Percentiles rank a stretch among this genome's conserved stretches.
phyloP scores from a whole-genome alignment of 768 basidiomycete genomes.

The Leccinum subgranulosum region DNA sequence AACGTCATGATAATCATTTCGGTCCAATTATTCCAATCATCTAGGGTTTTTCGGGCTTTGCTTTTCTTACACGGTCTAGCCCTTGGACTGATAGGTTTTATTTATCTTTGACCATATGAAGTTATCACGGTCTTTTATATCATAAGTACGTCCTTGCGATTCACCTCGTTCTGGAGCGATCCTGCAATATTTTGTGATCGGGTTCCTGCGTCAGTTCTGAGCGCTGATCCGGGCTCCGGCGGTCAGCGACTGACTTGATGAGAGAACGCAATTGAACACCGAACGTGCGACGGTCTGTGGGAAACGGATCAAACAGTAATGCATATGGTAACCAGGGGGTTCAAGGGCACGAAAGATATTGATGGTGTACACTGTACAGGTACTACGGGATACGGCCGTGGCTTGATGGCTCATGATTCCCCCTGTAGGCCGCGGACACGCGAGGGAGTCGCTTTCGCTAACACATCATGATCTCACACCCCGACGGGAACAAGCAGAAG shows the following conservation, averaged over 20 bases:
- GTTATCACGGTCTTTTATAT: not conserved
- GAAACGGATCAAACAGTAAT: not conserved
- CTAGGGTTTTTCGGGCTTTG: not conserved
- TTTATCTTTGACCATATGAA: not conserved
- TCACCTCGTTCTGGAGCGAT: not conserved
- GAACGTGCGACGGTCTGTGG: not conserved
- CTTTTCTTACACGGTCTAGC: not conserved
- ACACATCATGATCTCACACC: too few relatives aligned
- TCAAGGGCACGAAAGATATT: not conserved
- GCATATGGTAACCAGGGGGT: not conserved
- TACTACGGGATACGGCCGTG: not conserved
- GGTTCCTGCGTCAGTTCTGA: not conserved
- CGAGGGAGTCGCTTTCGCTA: too few relatives aligned
- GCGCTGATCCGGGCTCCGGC: slow-evolving; percentile 6
- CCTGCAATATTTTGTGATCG: not conserved
- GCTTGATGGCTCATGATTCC: not conserved
- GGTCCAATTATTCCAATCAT: not conserved
- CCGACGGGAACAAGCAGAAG: too few relatives aligned
- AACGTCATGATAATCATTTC: not conserved
- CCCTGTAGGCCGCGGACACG: not conserved
- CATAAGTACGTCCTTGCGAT: not conserved
- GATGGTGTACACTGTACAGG: not conserved
- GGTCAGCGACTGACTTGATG: not conserved
- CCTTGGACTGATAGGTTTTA: not conserved
- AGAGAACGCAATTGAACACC: not conserved